Percentiles rank a stretch among this genome's conserved stretches.
phyloP scores from a whole-genome alignment of 2,329 filamentous ascomycete species.

The Botrytis hyacinthi region DNA sequence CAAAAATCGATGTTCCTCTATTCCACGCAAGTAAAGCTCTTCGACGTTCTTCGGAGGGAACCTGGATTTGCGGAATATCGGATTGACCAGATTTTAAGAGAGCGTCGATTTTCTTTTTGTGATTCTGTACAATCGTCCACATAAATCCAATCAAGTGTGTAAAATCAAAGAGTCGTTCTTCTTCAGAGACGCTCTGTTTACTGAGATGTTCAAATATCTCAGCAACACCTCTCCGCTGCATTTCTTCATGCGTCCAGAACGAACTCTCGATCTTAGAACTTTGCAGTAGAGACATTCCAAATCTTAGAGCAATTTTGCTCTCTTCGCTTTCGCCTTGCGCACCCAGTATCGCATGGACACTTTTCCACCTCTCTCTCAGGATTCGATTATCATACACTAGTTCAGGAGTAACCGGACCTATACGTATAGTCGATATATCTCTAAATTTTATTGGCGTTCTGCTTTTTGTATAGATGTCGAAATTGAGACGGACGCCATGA shows the following conservation, averaged over 20 bases:
- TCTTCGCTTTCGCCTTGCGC: not conserved
- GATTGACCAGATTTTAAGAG: not conserved
- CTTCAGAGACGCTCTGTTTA: not conserved
- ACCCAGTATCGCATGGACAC: too few species aligned
- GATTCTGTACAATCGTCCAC: not conserved
- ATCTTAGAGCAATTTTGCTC: not conserved
- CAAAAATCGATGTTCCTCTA: not conserved
- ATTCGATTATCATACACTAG: not conserved
- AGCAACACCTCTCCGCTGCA: not conserved
- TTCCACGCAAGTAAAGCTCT: conserved; percentile 10
- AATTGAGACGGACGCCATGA: conserved; percentile 13
- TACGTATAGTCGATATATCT: not conserved
- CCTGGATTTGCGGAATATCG: accelerated
- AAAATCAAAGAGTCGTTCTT: not conserved
- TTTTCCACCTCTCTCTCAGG: not conserved
- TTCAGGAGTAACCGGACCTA: not conserved
- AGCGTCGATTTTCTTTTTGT: not conserved
- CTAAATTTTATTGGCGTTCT: not conserved
- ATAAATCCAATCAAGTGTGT: not conserved
- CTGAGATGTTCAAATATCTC: not conserved
- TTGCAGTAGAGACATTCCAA: not conserved
- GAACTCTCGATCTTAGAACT: not conserved
- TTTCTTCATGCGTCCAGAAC: not conserved
- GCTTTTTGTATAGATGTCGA: not conserved
- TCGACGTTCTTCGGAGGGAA: not conserved